phyloP scores from a whole-genome alignment of 2,329 filamentous ascomycete species.

The Zasmidium angulare region DNA sequence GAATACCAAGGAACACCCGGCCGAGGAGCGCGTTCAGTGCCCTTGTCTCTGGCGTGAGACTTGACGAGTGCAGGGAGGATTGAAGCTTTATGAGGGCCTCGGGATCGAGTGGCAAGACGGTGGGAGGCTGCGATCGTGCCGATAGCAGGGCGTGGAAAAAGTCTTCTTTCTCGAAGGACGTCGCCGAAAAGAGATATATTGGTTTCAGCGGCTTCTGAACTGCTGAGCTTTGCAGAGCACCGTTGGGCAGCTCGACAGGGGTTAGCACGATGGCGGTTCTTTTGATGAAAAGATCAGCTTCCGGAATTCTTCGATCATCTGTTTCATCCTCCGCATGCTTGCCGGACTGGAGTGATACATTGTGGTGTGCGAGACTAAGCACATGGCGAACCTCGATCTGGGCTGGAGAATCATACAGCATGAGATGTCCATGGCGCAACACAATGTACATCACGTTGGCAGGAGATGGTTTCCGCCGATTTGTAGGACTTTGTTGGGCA shows the following conservation, averaged over 20 bases:
- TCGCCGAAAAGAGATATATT: slow-evolving; percentile 93
- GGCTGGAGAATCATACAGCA: slow-evolving; percentile 95
- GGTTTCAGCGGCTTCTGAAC: slow-evolving; percentile 58
- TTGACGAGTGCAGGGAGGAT: slow-evolving; percentile 81
- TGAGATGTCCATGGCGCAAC: slow-evolving; percentile 82
- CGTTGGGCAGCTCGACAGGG: slow-evolving; percentile 26
- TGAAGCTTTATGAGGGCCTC: slow-evolving; percentile 87
- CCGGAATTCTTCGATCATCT: slow-evolving; percentile 68
- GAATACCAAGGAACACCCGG: slow-evolving; percentile 80
- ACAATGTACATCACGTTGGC: slow-evolving; percentile 35
- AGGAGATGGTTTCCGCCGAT: slow-evolving; percentile 20
- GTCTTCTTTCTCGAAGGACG: slow-evolving; percentile 94
- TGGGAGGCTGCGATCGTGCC: slow-evolving; percentile 64
- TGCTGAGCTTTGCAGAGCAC: slow-evolving; percentile 17
- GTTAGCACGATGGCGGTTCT: slow-evolving; percentile 46
- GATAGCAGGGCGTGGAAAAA: slow-evolving; percentile 93
- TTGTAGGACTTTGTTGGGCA: slow-evolving; percentile 1
- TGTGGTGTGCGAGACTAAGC: slow-evolving; percentile 85
- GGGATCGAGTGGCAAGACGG: slow-evolving; percentile 74
- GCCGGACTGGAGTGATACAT: slow-evolving; percentile 80
- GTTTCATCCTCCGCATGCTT: slow-evolving; percentile 21
- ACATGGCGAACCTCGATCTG: slow-evolving; percentile 96
- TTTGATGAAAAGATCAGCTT: slow-evolving; percentile 95
- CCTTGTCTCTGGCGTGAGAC: slow-evolving; percentile 79
- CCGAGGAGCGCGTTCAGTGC: slow-evolving; percentile 94